Evolutionary conservation across 768 basidiomycete species (phyloP).

Genomic region (Lactarius indigo): DNA sequence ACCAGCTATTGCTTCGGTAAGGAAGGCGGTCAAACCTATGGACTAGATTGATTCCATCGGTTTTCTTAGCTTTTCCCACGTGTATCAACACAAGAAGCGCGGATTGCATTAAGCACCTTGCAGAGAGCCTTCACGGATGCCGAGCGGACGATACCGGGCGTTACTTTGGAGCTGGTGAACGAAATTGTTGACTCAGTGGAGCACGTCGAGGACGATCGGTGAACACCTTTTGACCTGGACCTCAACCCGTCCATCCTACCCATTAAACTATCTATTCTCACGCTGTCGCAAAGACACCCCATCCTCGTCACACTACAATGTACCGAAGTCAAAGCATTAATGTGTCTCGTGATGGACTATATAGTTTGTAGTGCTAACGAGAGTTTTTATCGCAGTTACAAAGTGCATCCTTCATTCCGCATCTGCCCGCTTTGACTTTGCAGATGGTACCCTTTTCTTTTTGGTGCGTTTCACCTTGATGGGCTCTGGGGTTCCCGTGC

Average conservation of each 20-base stretch:
- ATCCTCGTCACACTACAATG: constrained; percentile 13
- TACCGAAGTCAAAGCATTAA: constrained; percentile 20
- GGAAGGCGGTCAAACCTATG: constrained; percentile 33
- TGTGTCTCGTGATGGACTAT: constrained; percentile 18
- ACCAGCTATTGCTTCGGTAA: constrained; percentile 93
- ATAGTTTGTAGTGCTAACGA: constrained; percentile 14
- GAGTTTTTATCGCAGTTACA: constrained; percentile 7
- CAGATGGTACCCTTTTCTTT: constrained; percentile 53
- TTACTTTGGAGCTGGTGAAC: constrained; percentile 87
- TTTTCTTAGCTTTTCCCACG: constrained; percentile 76
- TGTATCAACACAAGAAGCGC: constrained; percentile 89
- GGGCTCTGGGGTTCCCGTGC: constrained; percentile 58
- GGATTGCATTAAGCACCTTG: constrained; percentile 77
- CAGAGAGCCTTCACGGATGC: constrained; percentile 94
- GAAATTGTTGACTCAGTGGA: constrained; percentile 94
- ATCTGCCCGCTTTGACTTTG: constrained; percentile 65
- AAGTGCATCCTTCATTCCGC: constrained; percentile 27
- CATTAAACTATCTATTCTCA: constrained; percentile 22
- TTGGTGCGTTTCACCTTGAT: constrained; percentile 74
- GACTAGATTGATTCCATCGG: constrained; percentile 7
- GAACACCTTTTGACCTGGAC: constrained; percentile 21
- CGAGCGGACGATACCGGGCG: constrained; percentile 92
- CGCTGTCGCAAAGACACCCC: constrained; percentile 1
- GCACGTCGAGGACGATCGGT: constrained; percentile 77
- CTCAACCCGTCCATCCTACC: background rate